These are phyloP conservation scores for Chaetomiaceae sp. DNA, from an alignment of 2,329 filamentous ascomycete genomes.

Conservation along the genomic window DNA sequence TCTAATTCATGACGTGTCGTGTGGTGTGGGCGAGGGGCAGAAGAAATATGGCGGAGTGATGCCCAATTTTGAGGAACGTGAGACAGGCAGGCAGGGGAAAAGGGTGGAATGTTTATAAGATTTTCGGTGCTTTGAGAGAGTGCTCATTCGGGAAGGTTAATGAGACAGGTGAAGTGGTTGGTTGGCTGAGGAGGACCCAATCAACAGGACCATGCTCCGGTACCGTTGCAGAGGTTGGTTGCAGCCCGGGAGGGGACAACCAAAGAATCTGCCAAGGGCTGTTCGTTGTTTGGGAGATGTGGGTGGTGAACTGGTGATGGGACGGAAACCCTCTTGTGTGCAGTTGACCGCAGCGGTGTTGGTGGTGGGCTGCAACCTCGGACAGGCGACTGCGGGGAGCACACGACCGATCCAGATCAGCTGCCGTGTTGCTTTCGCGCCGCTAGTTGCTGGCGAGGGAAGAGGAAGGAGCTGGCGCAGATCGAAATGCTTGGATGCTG, in stretches of 20 bases:
- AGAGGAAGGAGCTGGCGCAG: not conserved
- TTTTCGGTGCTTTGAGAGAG: not conserved
- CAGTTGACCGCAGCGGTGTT: not conserved
- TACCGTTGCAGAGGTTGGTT: conserved; percentile 15
- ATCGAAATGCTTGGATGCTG: conserved; percentile 11
- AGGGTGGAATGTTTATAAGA: conserved; percentile 2
- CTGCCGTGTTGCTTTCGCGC: conserved; percentile 1
- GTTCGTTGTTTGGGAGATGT: not conserved
- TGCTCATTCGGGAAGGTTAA: conserved; percentile 8
- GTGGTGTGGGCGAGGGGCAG: not conserved
- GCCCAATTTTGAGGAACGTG: not conserved
- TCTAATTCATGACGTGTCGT: conserved; percentile 7
- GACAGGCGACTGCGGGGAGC: not conserved
- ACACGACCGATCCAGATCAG: conserved; percentile 4
- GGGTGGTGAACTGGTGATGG: not conserved
- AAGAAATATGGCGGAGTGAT: not conserved
- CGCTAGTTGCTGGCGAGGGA: not conserved
- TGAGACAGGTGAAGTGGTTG: conserved; percentile 9
- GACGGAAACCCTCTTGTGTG: not conserved
- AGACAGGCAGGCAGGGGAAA: not conserved
- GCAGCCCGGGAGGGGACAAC: conserved; percentile 7
- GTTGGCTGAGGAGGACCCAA: conserved; percentile 8
- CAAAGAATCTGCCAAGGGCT: not conserved
- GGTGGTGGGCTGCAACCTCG: conserved; percentile 3
- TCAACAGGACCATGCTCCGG: conserved; percentile 3